phyloP scores from a whole-genome alignment of 306 rosid species.

The Urtica urens region DNA sequence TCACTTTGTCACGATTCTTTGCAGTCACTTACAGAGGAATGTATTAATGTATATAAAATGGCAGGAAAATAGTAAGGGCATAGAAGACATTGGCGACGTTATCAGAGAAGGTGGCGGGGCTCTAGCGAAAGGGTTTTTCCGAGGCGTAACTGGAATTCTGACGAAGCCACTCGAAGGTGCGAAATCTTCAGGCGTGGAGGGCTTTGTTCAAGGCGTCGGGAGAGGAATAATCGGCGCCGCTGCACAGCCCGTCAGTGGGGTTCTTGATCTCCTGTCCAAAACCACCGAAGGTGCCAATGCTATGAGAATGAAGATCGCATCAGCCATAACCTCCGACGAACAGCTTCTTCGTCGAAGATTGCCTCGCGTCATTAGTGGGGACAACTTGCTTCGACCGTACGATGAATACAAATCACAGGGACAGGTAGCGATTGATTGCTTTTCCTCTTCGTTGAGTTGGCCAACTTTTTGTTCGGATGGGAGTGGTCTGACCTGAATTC shows the following conservation, averaged over 20 bases:
- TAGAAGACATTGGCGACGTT: conserved; percentile 88
- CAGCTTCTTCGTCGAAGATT: conserved; percentile 89
- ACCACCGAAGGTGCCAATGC: conserved; percentile 99
- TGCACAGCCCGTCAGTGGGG: conserved; percentile 98
- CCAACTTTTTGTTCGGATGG: neutral
- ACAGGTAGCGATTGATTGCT: conserved; percentile 52
- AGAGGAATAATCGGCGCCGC: conserved; percentile 98
- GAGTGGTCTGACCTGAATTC: neutral
- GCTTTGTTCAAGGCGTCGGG: conserved; percentile 99
- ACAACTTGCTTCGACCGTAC: conserved; percentile 74
- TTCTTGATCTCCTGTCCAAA: conserved; percentile 88
- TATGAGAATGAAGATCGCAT: conserved; percentile 90
- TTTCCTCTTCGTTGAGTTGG: conserved; percentile 7
- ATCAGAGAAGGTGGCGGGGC: conserved; percentile 99
- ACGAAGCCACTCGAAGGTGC: conserved; percentile 99
- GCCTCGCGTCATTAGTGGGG: conserved; percentile 91
- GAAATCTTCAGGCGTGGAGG: conserved; percentile 91
- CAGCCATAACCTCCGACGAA: conserved; percentile 93
- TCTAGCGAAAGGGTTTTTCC: conserved; percentile 87
- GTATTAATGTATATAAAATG: conserved; percentile 4
- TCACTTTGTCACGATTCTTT: neutral
- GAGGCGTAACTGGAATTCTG: conserved; percentile 97
- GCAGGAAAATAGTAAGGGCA: conserved; percentile 93
- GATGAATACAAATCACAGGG: conserved; percentile 87
- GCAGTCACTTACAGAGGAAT: neutral